A percentile compares a stretch with the other conserved stretches of the same genome.
Evolutionary conservation across 2,329 filamentous ascomycete genomes (phyloP).

Genomic region (Dothistroma pini): DNA sequence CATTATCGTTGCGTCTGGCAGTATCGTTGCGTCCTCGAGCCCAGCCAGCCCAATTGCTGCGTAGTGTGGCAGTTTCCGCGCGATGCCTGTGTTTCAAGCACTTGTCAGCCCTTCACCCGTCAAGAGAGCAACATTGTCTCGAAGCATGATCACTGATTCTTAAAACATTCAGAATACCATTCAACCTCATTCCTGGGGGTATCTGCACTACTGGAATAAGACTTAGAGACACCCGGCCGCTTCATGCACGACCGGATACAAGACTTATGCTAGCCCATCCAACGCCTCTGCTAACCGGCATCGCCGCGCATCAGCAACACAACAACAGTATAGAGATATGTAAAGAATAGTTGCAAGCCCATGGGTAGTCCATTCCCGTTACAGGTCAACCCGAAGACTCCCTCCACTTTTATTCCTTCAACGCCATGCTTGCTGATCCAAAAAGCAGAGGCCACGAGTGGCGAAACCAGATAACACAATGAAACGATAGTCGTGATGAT

Average conservation of each 20-base stretch:
- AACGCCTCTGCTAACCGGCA: slow-evolving; percentile 5
- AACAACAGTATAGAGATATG: background rate
- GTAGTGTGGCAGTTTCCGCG: background rate
- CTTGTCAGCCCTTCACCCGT: background rate
- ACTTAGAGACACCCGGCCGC: background rate
- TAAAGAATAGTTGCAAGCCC: background rate
- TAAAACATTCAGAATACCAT: background rate
- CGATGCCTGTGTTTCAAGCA: background rate
- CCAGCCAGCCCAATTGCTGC: no score
- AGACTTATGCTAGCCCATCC: background rate
- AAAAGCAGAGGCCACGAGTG: slow-evolving; percentile 12
- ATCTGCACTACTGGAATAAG: background rate
- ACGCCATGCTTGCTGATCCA: slow-evolving; percentile 23
- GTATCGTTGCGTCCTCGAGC: background rate
- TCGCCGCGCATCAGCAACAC: background rate
- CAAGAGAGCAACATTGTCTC: background rate
- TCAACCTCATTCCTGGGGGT: background rate
- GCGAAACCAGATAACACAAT: slow-evolving; percentile 6
- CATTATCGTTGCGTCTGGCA: background rate
- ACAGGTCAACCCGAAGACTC: background rate
- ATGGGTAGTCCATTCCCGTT: background rate
- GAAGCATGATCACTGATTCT: background rate
- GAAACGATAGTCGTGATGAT: background rate
- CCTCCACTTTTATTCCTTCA: slow-evolving; percentile 3
- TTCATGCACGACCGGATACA: background rate